Evolutionary conservation across 345 rosid genomes (phyloP).

Genomic region (Eucalyptus paniculata): DNA sequence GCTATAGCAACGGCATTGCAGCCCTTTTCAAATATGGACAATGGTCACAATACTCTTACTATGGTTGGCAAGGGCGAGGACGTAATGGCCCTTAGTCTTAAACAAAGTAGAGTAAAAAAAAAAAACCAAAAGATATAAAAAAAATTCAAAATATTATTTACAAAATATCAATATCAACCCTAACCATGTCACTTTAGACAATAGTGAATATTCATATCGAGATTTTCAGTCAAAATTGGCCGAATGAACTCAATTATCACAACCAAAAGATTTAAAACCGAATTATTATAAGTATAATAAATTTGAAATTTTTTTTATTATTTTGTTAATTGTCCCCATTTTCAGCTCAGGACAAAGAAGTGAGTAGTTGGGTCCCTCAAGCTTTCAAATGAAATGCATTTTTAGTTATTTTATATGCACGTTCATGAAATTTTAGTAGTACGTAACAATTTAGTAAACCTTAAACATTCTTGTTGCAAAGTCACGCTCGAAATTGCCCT

Average conservation of each 20-base stretch:
- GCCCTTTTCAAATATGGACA: background rate
- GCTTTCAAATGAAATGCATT: background rate
- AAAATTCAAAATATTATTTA: too few relatives aligned
- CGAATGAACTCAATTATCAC: too few relatives aligned
- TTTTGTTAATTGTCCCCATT: background rate
- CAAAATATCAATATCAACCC: too few relatives aligned
- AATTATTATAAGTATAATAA: too few relatives aligned
- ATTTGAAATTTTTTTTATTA: too few relatives aligned
- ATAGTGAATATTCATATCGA: accelerated
- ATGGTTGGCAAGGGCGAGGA: background rate
- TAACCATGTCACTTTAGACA: too few relatives aligned
- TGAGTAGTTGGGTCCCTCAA: background rate
- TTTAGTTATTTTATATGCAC: background rate
- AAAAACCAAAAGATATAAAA: too few relatives aligned
- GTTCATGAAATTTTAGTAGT: background rate
- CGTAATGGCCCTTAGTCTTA: too few relatives aligned
- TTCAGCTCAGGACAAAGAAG: background rate
- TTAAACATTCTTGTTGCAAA: background rate
- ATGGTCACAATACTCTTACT: background rate
- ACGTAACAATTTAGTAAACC: background rate
- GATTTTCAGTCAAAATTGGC: accelerated
- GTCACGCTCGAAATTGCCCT: background rate
- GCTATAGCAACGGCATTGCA: background rate
- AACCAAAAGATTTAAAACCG: accelerated
- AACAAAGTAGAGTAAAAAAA: too few relatives aligned